Base-by-base conservation (phyloP, 2,329 filamentous ascomycete genomes). In the Celoporthe dispersa region DNA sequence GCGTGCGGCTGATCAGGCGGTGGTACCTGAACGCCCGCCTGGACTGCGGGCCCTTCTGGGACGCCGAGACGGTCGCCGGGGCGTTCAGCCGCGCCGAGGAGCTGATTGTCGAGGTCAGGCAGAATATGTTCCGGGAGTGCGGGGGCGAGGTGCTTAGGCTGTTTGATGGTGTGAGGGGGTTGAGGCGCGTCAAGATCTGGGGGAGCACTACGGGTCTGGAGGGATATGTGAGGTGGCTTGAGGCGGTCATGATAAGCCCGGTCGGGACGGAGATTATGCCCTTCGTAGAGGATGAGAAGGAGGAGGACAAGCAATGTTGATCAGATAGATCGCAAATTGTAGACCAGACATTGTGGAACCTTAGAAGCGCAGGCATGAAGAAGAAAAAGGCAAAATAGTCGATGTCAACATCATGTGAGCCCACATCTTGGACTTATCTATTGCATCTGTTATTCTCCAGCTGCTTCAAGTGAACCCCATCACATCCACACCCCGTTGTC, bases 111-210 rank as follows among this genome's bases (percentile, higher is more conserved):
- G 78, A 83, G 61, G 74, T 80, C 14, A 78, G 78, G 73, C 81
- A 82, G 76, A 75, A 78, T 64, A 84, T 82, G 73, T 75, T 79
- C n/a, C 77, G 78, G 48, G 81, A 78, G 44, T 79, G 78, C 35
- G 79, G 79, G 37, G 76, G 76, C 55, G 81, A 81, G 39, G 75
- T 70, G 31, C 74, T 85, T 65, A 74, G 76, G 53, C 76, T 78
- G 70, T 81, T 85, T 68, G 83, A 85, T 76, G 78, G 76, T 7
- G 80, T 85, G 37, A 73, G 83, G 31, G 82, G 80, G 39, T 80
- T 85, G 33, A 75, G 77, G 62, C 71, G 73, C 16, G 81, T 81
- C 8, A 72, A 70, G 8, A 75, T 85, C 59, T 70, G 70, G 0
- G 83, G 83, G 22, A 81, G 80, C 75, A 77, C 77, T 14, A 78